Evolutionary conservation across 2,329 filamentous ascomycete species (phyloP).

Genomic region (Ampelomyces quisqualis): DNA sequence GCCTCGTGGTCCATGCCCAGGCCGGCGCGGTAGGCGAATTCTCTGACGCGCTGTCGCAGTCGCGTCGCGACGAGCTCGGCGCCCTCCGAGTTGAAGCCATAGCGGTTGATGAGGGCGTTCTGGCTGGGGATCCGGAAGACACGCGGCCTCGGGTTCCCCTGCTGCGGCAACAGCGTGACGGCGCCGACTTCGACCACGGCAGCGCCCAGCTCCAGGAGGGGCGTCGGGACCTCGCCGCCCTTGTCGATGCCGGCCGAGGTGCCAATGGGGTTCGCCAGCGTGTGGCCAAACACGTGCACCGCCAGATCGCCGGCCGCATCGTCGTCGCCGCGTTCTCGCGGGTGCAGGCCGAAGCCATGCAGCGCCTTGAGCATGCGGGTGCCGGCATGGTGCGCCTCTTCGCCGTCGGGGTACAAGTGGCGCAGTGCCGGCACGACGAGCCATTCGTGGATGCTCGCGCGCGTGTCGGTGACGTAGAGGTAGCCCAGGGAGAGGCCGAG

Average conservation of each 20-base stretch:
- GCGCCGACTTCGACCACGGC: conserved; percentile 91
- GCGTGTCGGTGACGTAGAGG: conserved; percentile 56
- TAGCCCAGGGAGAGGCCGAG: conserved; percentile 51
- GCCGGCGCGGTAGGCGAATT: conserved; percentile 71
- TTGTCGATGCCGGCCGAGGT: conserved; percentile 97
- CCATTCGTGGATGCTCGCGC: conserved; percentile 56
- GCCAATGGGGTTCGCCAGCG: conserved; percentile 80
- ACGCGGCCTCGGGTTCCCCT: conserved; percentile 81
- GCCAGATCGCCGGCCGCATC: conserved; percentile 56
- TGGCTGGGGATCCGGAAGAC: conserved; percentile 84
- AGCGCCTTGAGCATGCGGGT: conserved; percentile 70
- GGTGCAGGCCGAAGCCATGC: conserved; percentile 73
- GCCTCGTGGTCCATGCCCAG: conserved; percentile 62
- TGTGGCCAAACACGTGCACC: conserved; percentile 73
- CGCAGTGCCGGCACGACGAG: conserved; percentile 63
- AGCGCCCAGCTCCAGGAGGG: conserved; percentile 80
- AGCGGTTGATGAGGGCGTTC: conserved; percentile 90
- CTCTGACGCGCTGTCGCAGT: conserved; percentile 73
- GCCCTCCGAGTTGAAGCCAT: conserved; percentile 89
- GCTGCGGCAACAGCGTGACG: conserved; percentile 81
- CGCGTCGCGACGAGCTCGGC: conserved; percentile 82
- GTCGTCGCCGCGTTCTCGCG: conserved; percentile 71
- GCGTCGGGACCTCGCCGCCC: conserved; percentile 82
- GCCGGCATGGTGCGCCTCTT: conserved; percentile 87
- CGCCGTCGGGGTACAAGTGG: conserved; percentile 69